A percentile compares a stretch with the other conserved stretches of the same genome.
These are phyloP conservation scores for Paraurostyla sp. DNA, from an alignment of 73 alveolate genomes.

Conservation along the genomic window DNA sequence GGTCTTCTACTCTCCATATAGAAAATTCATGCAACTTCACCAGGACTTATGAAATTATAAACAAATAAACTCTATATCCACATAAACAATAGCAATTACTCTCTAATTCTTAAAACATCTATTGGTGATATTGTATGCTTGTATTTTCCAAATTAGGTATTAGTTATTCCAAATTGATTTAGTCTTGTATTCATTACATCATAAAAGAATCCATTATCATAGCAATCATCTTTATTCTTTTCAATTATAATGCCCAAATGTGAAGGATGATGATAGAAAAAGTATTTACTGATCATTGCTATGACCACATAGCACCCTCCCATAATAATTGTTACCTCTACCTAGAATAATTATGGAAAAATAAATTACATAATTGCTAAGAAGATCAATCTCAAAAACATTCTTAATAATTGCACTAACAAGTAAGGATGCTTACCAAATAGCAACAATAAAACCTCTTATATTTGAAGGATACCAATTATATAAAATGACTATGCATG, in stretches of 20 bases:
- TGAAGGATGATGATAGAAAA: constrained; percentile 48
- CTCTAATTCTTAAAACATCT: neutral
- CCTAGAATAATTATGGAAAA: neutral
- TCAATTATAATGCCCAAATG: constrained; percentile 3
- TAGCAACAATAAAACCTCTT: constrained; percentile 4
- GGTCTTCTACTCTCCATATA: neutral
- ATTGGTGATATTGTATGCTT: constrained; percentile 22
- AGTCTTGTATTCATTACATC: neutral
- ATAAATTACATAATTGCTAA: neutral
- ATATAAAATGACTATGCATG: constrained; percentile 32
- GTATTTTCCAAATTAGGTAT: neutral
- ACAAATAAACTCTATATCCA: constrained; percentile 15
- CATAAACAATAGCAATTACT: neutral
- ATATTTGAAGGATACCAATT: constrained; percentile 46
- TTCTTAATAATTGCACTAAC: neutral
- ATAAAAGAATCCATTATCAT: constrained; percentile 39
- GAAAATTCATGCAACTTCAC: constrained; percentile 21
- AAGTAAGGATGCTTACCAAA: constrained; percentile 15
- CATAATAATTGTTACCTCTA: neutral
- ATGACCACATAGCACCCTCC: neutral
- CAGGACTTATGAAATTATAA: neutral
- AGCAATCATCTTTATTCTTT: neutral
- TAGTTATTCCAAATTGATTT: neutral
- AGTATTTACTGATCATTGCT: neutral
- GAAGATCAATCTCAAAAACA: neutral